Base-by-base conservation (phyloP, 257 asterid species). In the Echium plantagineum region DNA sequence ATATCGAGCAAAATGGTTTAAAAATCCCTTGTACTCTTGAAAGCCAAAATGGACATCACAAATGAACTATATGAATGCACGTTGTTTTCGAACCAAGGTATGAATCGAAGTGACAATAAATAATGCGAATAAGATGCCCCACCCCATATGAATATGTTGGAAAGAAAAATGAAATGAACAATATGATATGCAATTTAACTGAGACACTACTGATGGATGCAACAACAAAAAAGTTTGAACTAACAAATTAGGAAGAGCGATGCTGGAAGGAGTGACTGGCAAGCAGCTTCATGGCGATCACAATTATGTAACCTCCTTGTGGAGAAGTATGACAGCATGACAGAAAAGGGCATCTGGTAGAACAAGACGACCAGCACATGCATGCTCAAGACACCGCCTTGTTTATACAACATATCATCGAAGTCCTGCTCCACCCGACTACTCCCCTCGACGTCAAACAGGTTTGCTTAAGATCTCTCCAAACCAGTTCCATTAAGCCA, bases 161-260 rank as follows among this genome's bases (percentile, higher is more conserved):
- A 55, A 72, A 71, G 64, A 70, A 42, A 62, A 75, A 72, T 56
- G 60, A 22, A 75, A 75, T 72, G 79, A 72, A 75, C 70, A 83
- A 66, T 72, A 71, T n/a, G 74, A 74, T 77, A 81, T 72, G 86
- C 83, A 73, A 72, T 48, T 64, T 64, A 70, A 71, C 65, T 69
- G 60, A 64, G 63, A 68, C 59, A 63, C 65, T 64, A 58, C 57
- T 26, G 66, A 66, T 21, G 22, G 21, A 53, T 18, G 8, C 6
- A 19, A 56, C 60, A 7, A 10, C 9, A n/a, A 55, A 21, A 28
- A 21, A 9, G 38, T 53, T 53, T 53, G 31, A 56, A 56, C 10
- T 56, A 16, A 1, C 13, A 58, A 58, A 26, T 21, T 17, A 21
- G 47, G 52, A 20, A 18, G 15, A 9, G 49, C 5, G 47, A 38